Evolutionary conservation across 371 early-diverging fungal species (phyloP), one percentile per base, ranked within the genome.

Genomic region (Parasitella parasitica): DNA sequence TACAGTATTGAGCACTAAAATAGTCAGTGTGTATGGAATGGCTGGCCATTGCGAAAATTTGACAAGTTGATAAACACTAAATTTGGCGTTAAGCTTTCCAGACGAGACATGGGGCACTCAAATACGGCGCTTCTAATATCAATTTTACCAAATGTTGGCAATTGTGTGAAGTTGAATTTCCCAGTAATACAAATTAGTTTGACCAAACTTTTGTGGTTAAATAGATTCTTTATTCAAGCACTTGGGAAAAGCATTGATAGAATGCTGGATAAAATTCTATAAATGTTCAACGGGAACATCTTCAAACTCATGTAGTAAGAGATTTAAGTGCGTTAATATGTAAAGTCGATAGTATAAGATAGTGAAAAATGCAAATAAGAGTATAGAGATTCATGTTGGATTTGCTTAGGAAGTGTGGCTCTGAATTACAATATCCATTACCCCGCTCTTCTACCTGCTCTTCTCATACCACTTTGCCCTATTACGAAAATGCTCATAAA

Each of bases 241-340:
- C 38, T 38, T 38, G 38, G 38, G 38, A 16, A 38, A 38, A 38
- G 15, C 38, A 38, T 16, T 16, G 30, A 64, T 51, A 64, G 53
- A 64, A 57, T 57, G 27, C 35, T 62, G 55, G 48, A 62, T 62
- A 39, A 49, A 54, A 54, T 62, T 27, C 32, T 49, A 18, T 54
- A 48, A 34, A 54, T 61, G 61, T 52, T 53, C 36, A 41, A 61
- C 48, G 43, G 54, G 54, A 61, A 54, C 54, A 61, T 61, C 53
- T 48, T 18, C 49, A 30, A 54, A 49, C 48, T 62, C 55, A 55
- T 53, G 28, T 62, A 59, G 37, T 51, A 51, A 59, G 59, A 59
- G 52, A 49, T 58, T 58, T 59, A 59, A 59, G 59, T 59, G 59
- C 52, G 51, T 59, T 59, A 50, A 59, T 51, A 59, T 59, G 59